phyloP scores from a whole-genome alignment of 2,329 filamentous ascomycete genomes.

The Sporothrix inflata region DNA sequence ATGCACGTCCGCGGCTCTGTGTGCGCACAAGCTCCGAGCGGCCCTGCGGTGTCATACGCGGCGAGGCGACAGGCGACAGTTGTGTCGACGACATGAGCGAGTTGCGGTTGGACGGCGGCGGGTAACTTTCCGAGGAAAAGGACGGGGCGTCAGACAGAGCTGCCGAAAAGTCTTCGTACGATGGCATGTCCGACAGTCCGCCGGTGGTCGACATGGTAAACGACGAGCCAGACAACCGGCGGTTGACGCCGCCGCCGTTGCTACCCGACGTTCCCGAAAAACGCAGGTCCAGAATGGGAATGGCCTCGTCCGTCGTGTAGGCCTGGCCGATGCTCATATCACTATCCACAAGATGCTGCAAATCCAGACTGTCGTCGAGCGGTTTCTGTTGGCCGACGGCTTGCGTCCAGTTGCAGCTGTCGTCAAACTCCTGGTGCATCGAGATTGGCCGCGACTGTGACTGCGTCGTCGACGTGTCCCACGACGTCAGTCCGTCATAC shows the following conservation, averaged over 20 bases:
- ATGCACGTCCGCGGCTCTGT: slow-evolving; percentile 70
- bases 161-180: slow-evolving; percentile 72
- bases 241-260: slow-evolving; percentile 51
- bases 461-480: slow-evolving; percentile 57
- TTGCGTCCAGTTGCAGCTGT: slow-evolving; percentile 50
- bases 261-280: slow-evolving; percentile 46
- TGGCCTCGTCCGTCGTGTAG: slow-evolving; percentile 64
- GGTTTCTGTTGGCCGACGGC: slow-evolving; percentile 52
- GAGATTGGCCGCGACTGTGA: slow-evolving; percentile 57
- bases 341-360: slow-evolving; percentile 54
- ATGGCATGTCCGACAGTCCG: slow-evolving; percentile 67
- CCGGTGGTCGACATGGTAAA: slow-evolving; percentile 72
- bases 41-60: slow-evolving; percentile 64
- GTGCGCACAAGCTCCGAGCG: slow-evolving; percentile 64
- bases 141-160: slow-evolving; percentile 68
- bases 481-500: slow-evolving; percentile 56
- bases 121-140: slow-evolving; percentile 65
- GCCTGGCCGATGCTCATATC: slow-evolving; percentile 66
- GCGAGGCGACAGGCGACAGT: slow-evolving; percentile 73
- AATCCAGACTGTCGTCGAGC: slow-evolving; percentile 59
- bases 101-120: slow-evolving; percentile 67
- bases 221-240: slow-evolving; percentile 72
- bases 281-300: slow-evolving; percentile 64
- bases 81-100: slow-evolving; percentile 73
- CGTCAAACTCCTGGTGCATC: slow-evolving; percentile 62